Conservation (phyloP, 495 filamentous ascomycete genomes). For the Aspergillus campestris region DNA sequence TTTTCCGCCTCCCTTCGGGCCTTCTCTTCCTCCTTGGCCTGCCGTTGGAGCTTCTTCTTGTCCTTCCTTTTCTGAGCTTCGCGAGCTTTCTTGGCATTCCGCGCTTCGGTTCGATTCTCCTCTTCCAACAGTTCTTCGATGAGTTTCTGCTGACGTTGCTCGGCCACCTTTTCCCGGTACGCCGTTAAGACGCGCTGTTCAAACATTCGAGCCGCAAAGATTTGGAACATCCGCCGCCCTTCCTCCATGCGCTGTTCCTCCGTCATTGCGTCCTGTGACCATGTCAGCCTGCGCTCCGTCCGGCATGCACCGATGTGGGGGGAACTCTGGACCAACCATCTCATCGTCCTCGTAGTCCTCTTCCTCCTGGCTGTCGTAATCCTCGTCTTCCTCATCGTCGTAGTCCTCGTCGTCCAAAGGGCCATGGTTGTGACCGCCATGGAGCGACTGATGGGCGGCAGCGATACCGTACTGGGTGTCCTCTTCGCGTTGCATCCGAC, state of each 20-base stretch:
- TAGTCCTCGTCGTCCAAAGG: constrained; percentile 68
- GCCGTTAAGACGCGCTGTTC: constrained; percentile 95
- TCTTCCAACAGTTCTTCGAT: constrained; percentile 89
- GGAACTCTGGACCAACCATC: constrained; percentile 44
- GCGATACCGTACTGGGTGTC: constrained; percentile 65
- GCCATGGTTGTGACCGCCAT: constrained; percentile 54
- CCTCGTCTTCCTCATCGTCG: constrained; percentile 76
- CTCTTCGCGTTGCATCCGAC: constrained; percentile 92
- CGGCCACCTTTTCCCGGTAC: constrained; percentile 91
- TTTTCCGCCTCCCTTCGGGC: constrained; percentile 80
- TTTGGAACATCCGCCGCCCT: constrained; percentile 97
- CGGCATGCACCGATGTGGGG: constrained; percentile 1
- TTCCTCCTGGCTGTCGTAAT: constrained; percentile 82
- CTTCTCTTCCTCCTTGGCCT: constrained; percentile 82
- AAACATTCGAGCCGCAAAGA: constrained; percentile 98
- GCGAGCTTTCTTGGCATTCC: constrained; percentile 85
- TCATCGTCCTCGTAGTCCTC: constrained; percentile 82
- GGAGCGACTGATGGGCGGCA: constrained; percentile 51
- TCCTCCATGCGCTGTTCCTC: constrained; percentile 99
- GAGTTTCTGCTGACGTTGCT: constrained; percentile 83
- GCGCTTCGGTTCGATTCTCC: constrained; percentile 58
- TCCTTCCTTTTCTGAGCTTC: constrained; percentile 92
- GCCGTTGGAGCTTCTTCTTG: constrained; percentile 75
- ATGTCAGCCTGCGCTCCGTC: constrained; percentile 21
- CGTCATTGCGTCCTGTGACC: constrained; percentile 78